Base-by-base conservation (phyloP, 805 yeast species). In the Cyberlindnera bimundalis region DNA sequence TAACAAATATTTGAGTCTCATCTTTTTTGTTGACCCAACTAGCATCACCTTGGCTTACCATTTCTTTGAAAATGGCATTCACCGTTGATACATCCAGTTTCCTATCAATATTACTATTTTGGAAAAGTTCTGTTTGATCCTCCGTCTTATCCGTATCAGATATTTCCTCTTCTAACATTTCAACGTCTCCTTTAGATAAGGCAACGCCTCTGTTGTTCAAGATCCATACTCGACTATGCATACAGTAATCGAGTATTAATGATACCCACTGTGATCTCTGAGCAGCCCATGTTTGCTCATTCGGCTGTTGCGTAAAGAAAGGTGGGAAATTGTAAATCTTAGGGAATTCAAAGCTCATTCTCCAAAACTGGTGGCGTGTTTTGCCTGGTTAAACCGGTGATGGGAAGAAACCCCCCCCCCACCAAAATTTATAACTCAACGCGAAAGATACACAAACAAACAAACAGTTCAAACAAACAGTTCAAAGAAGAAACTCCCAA, bases 251-350 rank as follows among this genome's bases (percentile, higher is more conserved):
- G 9, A 83, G 59, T 0, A 91, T 65, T 20, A 91, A 62, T 32
- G 74, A 67, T 20, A 71, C 65, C 99, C 99, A 91, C 40, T 84
- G 77, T n/a, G 71, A 71, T 13, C 84, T 64, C 61, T 91, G 99
- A 10, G 87, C 80, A 23, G 74, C 71, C 67, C 85, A 77, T 2
- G 93, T 82, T 10, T 84, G 78, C 27, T 79, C 74, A 53, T 91
- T 90, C 17, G 93, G 89, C 63, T 91, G 99, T 46, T 78, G 73
- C 8, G 98, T 93, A 65, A 79, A 91, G 51, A 91, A 78, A 0
- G 99, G 99, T 6, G 97, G 97, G 61, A 89, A 91, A 28, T 77
- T 68, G 40, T 50, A 44, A 27, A 46, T 44, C 26, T 40, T 40
- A 3, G 55, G 51, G 33, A 38, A 46, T 26, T 28, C 34, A 34